phyloP scores from a whole-genome alignment of 1,139 yeast species.

The Taphrina deformans region DNA sequence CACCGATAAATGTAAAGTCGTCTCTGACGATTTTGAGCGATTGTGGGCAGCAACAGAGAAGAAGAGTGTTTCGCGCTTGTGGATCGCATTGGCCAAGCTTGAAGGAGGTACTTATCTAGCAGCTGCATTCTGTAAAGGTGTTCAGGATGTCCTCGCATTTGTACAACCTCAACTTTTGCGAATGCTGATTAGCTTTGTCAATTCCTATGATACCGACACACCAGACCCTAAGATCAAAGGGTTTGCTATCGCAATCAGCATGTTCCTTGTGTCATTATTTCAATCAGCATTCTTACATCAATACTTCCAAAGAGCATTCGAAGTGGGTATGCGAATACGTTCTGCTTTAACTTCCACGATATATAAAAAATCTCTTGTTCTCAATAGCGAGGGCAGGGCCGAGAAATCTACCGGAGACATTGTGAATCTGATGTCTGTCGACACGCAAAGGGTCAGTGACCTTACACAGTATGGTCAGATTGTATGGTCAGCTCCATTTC shows the following conservation, averaged over 20 bases:
- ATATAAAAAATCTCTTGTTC: conserved; percentile 73
- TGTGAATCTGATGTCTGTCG: conserved; percentile 78
- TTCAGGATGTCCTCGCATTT: conserved; percentile 80
- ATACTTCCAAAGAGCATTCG: conserved; percentile 85
- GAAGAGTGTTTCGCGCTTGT: conserved; percentile 61
- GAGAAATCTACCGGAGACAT: conserved; percentile 91
- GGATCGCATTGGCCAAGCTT: conserved; percentile 61
- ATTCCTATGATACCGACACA: conserved; percentile 57
- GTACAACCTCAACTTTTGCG: conserved; percentile 85
- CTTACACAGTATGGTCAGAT: conserved; percentile 81
- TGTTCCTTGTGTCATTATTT: conserved; percentile 77
- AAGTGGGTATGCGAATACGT: conserved; percentile 85
- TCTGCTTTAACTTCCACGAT: conserved; percentile 76
- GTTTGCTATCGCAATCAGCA: conserved; percentile 72
- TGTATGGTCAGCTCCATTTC: conserved; percentile 97
- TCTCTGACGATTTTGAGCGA: conserved; percentile 65
- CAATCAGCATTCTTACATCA: conserved; percentile 90
- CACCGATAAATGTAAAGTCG: conserved; percentile 55
- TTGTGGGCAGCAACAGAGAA: conserved; percentile 60
- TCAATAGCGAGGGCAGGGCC: conserved; percentile 82
- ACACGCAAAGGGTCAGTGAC: conserved; percentile 90
- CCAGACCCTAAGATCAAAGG: conserved; percentile 70
- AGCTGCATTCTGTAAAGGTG: conserved; percentile 75
- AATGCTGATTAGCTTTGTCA: conserved; percentile 74
- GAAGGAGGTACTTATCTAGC: conserved; percentile 69